Evolutionary conservation across 2,329 filamentous ascomycete species (phyloP).

Genomic region (Conoideocrella luteorostrata): DNA sequence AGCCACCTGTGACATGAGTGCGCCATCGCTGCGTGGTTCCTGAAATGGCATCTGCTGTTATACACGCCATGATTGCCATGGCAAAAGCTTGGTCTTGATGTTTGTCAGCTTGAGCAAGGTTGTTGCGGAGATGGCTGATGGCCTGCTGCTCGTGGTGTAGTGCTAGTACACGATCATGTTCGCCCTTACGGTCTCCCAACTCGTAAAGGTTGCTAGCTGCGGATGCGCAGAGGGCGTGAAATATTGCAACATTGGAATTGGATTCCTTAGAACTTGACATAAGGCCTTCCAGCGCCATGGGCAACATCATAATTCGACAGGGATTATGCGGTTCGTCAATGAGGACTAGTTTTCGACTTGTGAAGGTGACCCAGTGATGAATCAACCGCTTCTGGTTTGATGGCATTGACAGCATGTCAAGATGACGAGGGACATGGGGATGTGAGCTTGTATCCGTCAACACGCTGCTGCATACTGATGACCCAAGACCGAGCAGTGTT

Average conservation of each 20-base stretch:
- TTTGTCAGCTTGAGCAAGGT: slow-evolving; percentile 13
- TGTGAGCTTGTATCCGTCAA: background rate
- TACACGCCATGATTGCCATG: slow-evolving; percentile 34
- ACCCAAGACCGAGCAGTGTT: background rate
- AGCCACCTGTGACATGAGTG: slow-evolving; percentile 16
- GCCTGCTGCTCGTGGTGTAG: slow-evolving; percentile 17
- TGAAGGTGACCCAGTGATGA: slow-evolving; percentile 21
- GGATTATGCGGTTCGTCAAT: slow-evolving; percentile 19
- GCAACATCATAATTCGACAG: slow-evolving; percentile 19
- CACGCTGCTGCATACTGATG: background rate
- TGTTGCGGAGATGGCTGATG: slow-evolving; percentile 17
- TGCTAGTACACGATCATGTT: slow-evolving; percentile 15
- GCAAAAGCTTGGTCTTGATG: slow-evolving; percentile 28
- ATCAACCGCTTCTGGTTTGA: slow-evolving; percentile 17
- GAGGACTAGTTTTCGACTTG: slow-evolving; percentile 18
- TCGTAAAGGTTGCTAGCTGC: slow-evolving; percentile 34
- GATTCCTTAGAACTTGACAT: slow-evolving; percentile 13
- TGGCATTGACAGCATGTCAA: slow-evolving; percentile 15
- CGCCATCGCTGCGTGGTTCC: slow-evolving; percentile 17
- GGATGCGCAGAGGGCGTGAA: slow-evolving; percentile 27
- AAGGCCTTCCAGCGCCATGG: slow-evolving; percentile 18
- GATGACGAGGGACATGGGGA: slow-evolving; percentile 7
- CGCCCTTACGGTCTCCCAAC: slow-evolving; percentile 21
- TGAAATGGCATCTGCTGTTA: slow-evolving; percentile 20
- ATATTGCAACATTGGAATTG: slow-evolving; percentile 16